Evolutionary conservation across 2,329 filamentous ascomycete genomes (phyloP), one percentile per base, ranked within the genome.

Genomic region (Blastomyces silverae): DNA sequence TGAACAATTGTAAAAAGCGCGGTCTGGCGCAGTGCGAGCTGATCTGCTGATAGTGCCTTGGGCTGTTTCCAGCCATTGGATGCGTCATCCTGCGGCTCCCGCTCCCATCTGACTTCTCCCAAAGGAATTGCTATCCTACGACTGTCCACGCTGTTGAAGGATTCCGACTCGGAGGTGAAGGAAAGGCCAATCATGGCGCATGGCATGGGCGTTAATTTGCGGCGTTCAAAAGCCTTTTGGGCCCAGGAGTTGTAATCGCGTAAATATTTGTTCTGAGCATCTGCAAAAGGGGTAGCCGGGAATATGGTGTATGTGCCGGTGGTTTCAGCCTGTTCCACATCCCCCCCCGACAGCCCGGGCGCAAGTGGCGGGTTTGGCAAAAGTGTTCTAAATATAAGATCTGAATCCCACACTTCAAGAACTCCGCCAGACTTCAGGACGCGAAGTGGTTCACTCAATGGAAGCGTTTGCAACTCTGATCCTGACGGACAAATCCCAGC

Each of bases 381-480:
- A 37, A 97, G 82, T 75, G 92, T 92, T 69, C 92, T 89, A 68
- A 96, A 86, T 15, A 88, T 84, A 73, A 92, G 87, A 76, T 97
- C 92, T 5, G 89, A 89, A 69, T 96, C 92, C 92, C 92, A 97
- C 20, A 95, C 82, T 74, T 97, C 93, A 34, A 97, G 73, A 1
- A 86, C 85, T 4, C 93, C 93, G 20, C 90, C 91, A 0, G 89
- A 87, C 69, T 84, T 87, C 46, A 96, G 80, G 15, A 96, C 78
- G 22, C 92, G 89, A 57, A 93, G 79, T 67, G 87, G 89, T 73
- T 97, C 91, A 68, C 90, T 88, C 65, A 87, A 74, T n/a, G 85
- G 78, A 31, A 75, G 74, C 56, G 83, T 79, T 44, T 87, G 84
- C 65, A 85, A 80, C 22, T 75, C 74, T 4, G 80, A 81, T 56